A percentile compares a stretch with the other conserved stretches of the same genome.
Evolutionary conservation across 2,329 filamentous ascomycete species (phyloP).

Genomic region (Hypoxylon sp.): DNA sequence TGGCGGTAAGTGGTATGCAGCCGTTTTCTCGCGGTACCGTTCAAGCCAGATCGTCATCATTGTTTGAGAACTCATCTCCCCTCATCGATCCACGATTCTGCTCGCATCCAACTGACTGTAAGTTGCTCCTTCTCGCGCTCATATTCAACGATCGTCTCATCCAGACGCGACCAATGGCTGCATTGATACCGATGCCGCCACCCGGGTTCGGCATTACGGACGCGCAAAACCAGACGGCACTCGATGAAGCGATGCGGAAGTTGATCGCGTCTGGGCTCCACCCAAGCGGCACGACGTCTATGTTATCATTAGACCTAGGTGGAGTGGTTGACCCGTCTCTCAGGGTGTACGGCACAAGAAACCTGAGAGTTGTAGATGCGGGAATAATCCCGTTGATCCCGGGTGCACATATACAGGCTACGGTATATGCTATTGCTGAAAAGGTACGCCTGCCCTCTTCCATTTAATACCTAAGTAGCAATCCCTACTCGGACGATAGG

Average conservation of each 20-base stretch:
- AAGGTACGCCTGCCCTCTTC: slow-evolving; percentile 54
- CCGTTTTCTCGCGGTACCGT: slow-evolving; percentile 63
- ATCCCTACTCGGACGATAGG: not conserved
- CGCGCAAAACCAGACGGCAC: slow-evolving; percentile 46
- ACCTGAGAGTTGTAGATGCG: slow-evolving; percentile 63
- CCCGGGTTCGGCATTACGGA: slow-evolving; percentile 44
- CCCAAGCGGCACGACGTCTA: slow-evolving; percentile 60
- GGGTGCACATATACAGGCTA: slow-evolving; percentile 54
- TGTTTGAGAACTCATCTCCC: slow-evolving; percentile 56
- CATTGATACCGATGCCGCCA: slow-evolving; percentile 45
- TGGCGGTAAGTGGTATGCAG: slow-evolving; percentile 57
- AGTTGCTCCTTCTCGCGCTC: slow-evolving; percentile 49
- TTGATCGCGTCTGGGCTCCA: slow-evolving; percentile 61
- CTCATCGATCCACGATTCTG: slow-evolving; percentile 61
- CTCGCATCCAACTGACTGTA: slow-evolving; percentile 60
- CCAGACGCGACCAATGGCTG: slow-evolving; percentile 47
- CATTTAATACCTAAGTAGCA: not conserved
- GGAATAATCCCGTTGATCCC: slow-evolving; percentile 63
- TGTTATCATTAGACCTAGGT: slow-evolving; percentile 60
- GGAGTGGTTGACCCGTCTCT: slow-evolving; percentile 62
- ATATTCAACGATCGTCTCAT: slow-evolving; percentile 51
- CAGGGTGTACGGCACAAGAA: slow-evolving; percentile 61
- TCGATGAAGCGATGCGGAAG: slow-evolving; percentile 43
- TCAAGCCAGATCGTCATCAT: slow-evolving; percentile 56
- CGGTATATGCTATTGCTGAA: slow-evolving; percentile 54